These are phyloP conservation scores for Usnea hakonensis DNA, from an alignment of 495 filamentous ascomycete species.

Conservation along the genomic window DNA sequence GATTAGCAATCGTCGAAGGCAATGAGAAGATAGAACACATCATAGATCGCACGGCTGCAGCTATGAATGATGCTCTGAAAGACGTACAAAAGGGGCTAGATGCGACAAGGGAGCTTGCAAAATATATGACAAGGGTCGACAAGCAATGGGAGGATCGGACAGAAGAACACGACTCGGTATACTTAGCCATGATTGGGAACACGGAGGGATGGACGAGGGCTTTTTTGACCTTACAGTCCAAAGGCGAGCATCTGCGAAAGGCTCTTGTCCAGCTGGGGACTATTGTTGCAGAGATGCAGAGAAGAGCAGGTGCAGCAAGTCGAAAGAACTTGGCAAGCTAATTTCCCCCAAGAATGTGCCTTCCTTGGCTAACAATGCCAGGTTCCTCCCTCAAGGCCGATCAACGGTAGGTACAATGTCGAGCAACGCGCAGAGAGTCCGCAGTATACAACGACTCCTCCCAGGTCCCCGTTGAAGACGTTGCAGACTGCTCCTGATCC, in stretches of 20 bases:
- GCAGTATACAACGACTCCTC: slow-evolving; percentile 17
- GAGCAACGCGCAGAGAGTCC: slow-evolving; percentile 17
- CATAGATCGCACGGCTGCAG: slow-evolving; percentile 62
- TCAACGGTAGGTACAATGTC: slow-evolving; percentile 23
- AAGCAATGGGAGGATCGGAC: slow-evolving; percentile 44
- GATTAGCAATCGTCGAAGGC: slow-evolving; percentile 69
- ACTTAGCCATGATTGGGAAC: slow-evolving; percentile 73
- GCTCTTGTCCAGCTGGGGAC: slow-evolving; percentile 54
- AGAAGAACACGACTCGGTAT: slow-evolving; percentile 52
- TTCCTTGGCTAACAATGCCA: slow-evolving; percentile 11
- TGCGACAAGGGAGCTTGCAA: slow-evolving; percentile 66
- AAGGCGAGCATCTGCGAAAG: slow-evolving; percentile 51
- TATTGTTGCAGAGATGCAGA: slow-evolving; percentile 71
- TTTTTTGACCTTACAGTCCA: slow-evolving; percentile 60
- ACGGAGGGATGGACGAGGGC: slow-evolving; percentile 77
- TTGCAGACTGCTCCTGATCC: slow-evolving; percentile 21
- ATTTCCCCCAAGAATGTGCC: neutral
- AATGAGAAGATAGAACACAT: slow-evolving; percentile 91
- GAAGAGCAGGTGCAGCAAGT: slow-evolving; percentile 64
- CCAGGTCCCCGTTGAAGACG: slow-evolving; percentile 23
- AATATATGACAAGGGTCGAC: slow-evolving; percentile 59
- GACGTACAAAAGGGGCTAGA: slow-evolving; percentile 73
- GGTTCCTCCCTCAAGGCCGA: slow-evolving; percentile 19
- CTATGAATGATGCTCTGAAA: slow-evolving; percentile 65
- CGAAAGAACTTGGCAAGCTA: slow-evolving; percentile 46